Evolutionary conservation across 2,329 filamentous ascomycete species (phyloP), one percentile per base, ranked within the genome.

Genomic region (Gliomastix tumulicola): DNA sequence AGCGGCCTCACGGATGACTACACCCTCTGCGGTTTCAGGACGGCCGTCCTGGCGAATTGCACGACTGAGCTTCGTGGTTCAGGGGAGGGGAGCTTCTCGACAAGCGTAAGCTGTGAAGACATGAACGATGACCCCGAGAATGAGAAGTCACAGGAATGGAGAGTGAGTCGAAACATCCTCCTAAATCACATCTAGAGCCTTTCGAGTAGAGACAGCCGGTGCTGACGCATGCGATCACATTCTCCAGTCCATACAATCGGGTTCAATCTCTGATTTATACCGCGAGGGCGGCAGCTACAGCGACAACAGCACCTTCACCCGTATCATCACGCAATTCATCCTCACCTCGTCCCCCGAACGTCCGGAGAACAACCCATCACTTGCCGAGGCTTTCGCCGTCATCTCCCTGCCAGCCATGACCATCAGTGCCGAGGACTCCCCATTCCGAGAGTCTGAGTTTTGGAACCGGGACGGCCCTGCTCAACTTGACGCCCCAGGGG

Each of bases 381-480:
- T 85, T 13, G 79, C 77, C 0, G 86, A 92, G 55, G 80, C 81
- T 0, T 54, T 90, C 0, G 82, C 84, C 0, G 82, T 86, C 0
- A 69, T 88, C 48, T 72, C 75, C 0, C 76, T 77, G 4, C 79
- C 74, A 23, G 86, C 82, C 0, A 55, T 88, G 1, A 66, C 88
- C 7, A 65, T 79, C 31, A 69, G 74, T 8, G 60, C 76, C 3
- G 57, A 73, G 7, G 67, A 75, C 38, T 62, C 80, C 0, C 79
- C 82, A 0, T 86, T 82, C 48, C 62, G 68, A 0, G 72, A 76
- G 23, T 68, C 57, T 37, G 82, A 74, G 68, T 22, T 45, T 0
- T 35, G 39, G 1, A 51, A 54, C 0, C 34, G 39, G 1, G 35
- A 39, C 4, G 48, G 53, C 12, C 56, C 81, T 4, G 48, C 53